Evolutionary conservation across 208 protist genomes (phyloP), one percentile per base, ranked within the genome.

Genomic region (Leishmania amazonensis): DNA sequence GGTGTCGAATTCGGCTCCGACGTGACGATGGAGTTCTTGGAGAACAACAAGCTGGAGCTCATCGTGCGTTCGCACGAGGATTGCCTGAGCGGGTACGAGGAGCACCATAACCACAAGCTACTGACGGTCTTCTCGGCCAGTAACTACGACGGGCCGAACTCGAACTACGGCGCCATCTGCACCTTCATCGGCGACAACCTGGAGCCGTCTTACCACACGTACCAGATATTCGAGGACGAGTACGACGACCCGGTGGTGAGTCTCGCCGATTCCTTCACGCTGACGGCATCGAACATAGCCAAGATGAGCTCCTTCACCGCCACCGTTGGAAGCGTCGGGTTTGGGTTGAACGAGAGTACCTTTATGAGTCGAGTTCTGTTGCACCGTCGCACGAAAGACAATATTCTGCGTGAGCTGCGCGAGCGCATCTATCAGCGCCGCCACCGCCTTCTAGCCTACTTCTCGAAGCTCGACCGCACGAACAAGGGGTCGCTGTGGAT

Each of bases 111-210:
- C 83, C 97, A 94, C 49, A 90, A 93, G 64, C 94, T 98, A 51
- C 93, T 99, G 80, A 99, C 99, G 40, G 89, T 99, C 71, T 99
- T 99, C 89, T 99, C 96, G n/a, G 98, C 99, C 17, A 99, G 98
- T 78, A 99, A 99, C 87, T 99, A 99, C 89, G 99, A 99, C 83
- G 98, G 98, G 17, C 94, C 96, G 19, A 93, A 95, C 75, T 93
- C 89, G 65, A 96, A 98, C 85, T 91, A 92, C 77, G 95, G 95
- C 79, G 85, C 91, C 64, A 86, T 90, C 75, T 92, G 89, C 78
- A 90, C 90, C 74, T 94, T 97, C 81, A 91, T 96, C 60, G 90
- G 89, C 38, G 90, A 96, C 85, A 89, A 89, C 83, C 74, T 83
- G 40, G 89, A 96, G 62, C 91, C 93, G 28, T 84, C 86, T 24